phyloP scores from a whole-genome alignment of 768 basidiomycete species.

The Suillus brevipes region DNA sequence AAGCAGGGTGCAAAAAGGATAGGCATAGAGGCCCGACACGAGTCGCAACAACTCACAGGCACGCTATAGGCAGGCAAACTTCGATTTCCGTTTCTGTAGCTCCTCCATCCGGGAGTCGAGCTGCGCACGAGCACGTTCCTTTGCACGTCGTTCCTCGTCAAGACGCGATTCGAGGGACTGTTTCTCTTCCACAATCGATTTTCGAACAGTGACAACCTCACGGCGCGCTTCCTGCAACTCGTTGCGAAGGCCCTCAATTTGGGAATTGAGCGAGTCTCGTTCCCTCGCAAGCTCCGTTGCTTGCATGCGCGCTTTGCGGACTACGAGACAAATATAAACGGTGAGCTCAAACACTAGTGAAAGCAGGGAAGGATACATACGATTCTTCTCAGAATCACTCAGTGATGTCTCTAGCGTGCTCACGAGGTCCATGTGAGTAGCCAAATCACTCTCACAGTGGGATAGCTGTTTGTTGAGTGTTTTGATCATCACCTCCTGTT shows the following conservation, averaged over 20 bases:
- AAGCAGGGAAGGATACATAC: conserved; percentile 48
- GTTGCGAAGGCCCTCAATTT: conserved; percentile 64
- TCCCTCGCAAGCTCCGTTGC: conserved; percentile 87
- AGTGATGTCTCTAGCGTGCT: conserved; percentile 81
- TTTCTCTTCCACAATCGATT: conserved; percentile 86
- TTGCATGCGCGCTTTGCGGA: conserved; percentile 93
- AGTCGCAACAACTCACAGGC: conserved; percentile 15
- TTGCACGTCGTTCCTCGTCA: conserved; percentile 85
- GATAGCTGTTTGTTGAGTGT: conserved; percentile 90
- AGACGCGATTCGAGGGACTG: conserved; percentile 80
- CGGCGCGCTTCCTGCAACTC: conserved; percentile 79
- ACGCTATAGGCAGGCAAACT: conserved; percentile 82
- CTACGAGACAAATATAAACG: conserved; percentile 38
- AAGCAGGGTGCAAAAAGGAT: conserved; percentile 20
- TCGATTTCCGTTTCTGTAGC: conserved; percentile 80
- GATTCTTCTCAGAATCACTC: conserved; percentile 90
- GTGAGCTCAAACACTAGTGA: conserved; percentile 10
- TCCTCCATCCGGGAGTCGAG: conserved; percentile 89
- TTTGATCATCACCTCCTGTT: conserved; percentile 90
- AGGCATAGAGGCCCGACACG: conserved; percentile 4
- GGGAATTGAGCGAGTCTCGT: conserved; percentile 68
- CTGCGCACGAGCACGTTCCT: conserved; percentile 85
- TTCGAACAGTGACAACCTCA: conserved; percentile 75
- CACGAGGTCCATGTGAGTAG: conserved; percentile 90
- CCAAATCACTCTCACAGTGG: conserved; percentile 91